Evolutionary conservation across 352 stramenopile genomes (phyloP).

Genomic region (Globisporangium sylvaticum): DNA sequence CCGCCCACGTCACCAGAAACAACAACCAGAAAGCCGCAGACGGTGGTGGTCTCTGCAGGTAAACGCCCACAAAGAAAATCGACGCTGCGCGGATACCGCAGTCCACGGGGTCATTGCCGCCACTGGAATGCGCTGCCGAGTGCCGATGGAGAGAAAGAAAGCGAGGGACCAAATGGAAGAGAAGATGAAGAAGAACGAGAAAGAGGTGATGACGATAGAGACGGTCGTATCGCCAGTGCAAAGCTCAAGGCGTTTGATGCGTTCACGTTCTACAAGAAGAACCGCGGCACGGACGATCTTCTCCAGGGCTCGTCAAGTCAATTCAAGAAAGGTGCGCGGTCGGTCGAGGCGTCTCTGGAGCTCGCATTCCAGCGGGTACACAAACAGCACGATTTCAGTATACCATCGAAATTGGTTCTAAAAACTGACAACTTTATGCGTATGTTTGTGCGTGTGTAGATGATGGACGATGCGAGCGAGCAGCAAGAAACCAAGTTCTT

Average conservation of each 20-base stretch:
- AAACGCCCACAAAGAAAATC: slow-evolving; percentile 15
- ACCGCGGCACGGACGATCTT: slow-evolving; percentile 33
- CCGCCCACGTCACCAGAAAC: slow-evolving; percentile 6
- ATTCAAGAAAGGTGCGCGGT: slow-evolving; percentile 33
- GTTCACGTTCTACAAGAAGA: slow-evolving; percentile 44
- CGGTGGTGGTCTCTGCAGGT: neutral
- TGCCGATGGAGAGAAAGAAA: slow-evolving; percentile 21
- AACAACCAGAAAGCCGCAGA: slow-evolving; percentile 1
- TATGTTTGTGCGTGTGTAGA: neutral
- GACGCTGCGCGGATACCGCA: slow-evolving; percentile 34
- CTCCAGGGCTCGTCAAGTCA: slow-evolving; percentile 17
- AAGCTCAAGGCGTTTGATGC: slow-evolving; percentile 48
- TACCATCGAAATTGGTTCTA: too few relatives aligned
- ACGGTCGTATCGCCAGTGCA: slow-evolving; percentile 33
- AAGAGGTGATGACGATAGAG: slow-evolving; percentile 9
- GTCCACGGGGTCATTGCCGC: slow-evolving; percentile 42
- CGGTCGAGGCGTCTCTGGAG: slow-evolving; percentile 32
- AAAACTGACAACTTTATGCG: too few relatives aligned
- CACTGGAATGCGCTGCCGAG: slow-evolving; percentile 56
- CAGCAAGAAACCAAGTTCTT: slow-evolving; percentile 57
- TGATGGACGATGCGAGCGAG: slow-evolving; percentile 31
- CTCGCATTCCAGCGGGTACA: slow-evolving; percentile 41
- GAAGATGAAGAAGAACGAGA: neutral
- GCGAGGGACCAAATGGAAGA: neutral
- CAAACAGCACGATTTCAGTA: too few relatives aligned